Conservation (phyloP, 805 yeast species). For the Tetrapisispora phaffii region DNA sequence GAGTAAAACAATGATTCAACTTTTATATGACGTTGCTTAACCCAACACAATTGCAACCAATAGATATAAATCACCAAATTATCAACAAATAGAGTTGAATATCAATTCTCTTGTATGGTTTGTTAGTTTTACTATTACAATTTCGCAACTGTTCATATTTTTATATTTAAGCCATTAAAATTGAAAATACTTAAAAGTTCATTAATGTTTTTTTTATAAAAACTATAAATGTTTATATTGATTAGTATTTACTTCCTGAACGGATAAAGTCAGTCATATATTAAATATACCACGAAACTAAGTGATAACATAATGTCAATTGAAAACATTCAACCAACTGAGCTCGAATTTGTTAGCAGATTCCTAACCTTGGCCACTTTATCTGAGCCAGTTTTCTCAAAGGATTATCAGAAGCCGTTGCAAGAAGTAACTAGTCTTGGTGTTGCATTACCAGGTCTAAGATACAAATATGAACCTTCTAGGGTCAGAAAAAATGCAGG, state of each 20-base stretch:
- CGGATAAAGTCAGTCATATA: background rate
- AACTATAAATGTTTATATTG: no score
- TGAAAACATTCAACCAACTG: conserved; percentile 13
- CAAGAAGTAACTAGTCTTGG: conserved; percentile 31
- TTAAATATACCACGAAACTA: background rate
- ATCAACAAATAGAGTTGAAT: no score
- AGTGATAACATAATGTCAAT: background rate
- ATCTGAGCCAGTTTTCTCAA: conserved; percentile 28
- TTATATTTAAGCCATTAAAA: no score
- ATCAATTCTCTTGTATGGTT: no score
- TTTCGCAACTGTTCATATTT: background rate
- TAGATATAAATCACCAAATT: no score
- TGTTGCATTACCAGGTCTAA: conserved; percentile 41
- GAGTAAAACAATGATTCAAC: background rate
- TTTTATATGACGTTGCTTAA: no score
- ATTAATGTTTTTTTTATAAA: no score
- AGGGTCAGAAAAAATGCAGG: conserved; percentile 7
- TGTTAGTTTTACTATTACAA: no score
- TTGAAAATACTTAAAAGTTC: no score
- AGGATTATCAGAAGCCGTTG: conserved; percentile 24
- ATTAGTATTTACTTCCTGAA: background rate
- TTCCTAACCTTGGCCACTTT: conserved; percentile 40
- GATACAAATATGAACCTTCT: conserved; percentile 30
- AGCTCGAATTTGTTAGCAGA: conserved; percentile 39
- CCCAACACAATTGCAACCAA: no score